Conservation (phyloP, 257 asterid genomes). For the Eustoma russellianum region DNA sequence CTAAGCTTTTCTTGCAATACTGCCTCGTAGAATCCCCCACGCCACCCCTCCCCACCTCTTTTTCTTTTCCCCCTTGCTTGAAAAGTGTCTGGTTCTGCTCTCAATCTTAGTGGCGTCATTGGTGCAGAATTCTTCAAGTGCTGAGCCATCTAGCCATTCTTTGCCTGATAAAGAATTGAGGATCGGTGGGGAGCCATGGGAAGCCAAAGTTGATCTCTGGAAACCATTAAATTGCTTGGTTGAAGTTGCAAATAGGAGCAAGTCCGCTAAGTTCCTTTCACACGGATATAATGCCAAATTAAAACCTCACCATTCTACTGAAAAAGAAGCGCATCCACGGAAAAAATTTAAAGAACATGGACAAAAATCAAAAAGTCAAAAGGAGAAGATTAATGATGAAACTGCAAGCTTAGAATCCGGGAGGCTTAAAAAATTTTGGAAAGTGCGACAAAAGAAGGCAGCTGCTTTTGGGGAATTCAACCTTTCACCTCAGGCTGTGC, state of each 20-base stretch:
- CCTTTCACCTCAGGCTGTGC: slow-evolving; percentile 63
- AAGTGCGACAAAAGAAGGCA: slow-evolving; percentile 59
- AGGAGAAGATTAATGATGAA: slow-evolving; percentile 44
- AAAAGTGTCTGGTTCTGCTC: not conserved
- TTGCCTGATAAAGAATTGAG: slow-evolving; percentile 40
- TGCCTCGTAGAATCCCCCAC: no score
- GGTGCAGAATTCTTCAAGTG: slow-evolving; percentile 51
- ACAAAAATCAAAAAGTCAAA: slow-evolving; percentile 53
- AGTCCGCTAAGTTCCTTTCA: slow-evolving; percentile 49
- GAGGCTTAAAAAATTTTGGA: slow-evolving; percentile 63
- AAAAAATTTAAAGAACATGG: slow-evolving; percentile 58
- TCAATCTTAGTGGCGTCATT: slow-evolving; percentile 14
- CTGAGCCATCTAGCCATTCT: slow-evolving; percentile 45
- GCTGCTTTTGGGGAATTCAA: slow-evolving; percentile 40
- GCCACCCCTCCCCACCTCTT: not conserved
- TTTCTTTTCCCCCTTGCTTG: not conserved
- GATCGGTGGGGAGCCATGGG: slow-evolving; percentile 51
- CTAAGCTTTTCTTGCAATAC: no score
- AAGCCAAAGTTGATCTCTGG: slow-evolving; percentile 83
- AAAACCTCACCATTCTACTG: slow-evolving; percentile 40
- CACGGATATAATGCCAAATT: slow-evolving; percentile 57
- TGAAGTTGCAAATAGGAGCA: slow-evolving; percentile 93
- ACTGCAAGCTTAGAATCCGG: slow-evolving; percentile 44
- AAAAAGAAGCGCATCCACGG: slow-evolving; percentile 39
- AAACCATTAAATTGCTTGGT: slow-evolving; percentile 90